Percentiles rank a stretch among this genome's conserved stretches.
These are phyloP conservation scores for Globisporangium solare DNA, from an alignment of 352 stramenopile species.

Conservation along the genomic window DNA sequence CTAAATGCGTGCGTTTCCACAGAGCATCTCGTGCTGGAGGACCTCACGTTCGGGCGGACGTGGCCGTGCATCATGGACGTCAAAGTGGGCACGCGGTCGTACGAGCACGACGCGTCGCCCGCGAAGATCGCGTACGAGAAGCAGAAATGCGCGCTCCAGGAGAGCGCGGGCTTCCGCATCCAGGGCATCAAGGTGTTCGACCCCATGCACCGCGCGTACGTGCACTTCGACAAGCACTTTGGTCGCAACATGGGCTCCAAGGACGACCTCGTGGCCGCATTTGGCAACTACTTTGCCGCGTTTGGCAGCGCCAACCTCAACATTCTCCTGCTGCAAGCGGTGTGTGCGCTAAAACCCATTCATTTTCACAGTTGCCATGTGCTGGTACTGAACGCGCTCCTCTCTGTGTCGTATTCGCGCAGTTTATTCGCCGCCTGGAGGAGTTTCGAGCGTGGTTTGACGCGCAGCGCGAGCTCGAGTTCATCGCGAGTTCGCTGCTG, in stretches of 20 bases:
- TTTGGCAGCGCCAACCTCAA: slow-evolving; percentile 20
- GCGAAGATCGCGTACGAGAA: slow-evolving; percentile 90
- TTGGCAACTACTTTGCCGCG: slow-evolving; percentile 79
- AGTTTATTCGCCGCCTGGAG: slow-evolving; percentile 71
- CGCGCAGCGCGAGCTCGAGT: slow-evolving; percentile 74
- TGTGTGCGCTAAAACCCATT: slow-evolving; percentile 19
- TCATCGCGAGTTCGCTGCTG: slow-evolving; percentile 94
- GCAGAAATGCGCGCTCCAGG: slow-evolving; percentile 92
- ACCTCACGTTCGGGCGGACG: slow-evolving; percentile 79
- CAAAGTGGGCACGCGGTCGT: slow-evolving; percentile 95
- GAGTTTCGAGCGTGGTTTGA: slow-evolving; percentile 72
- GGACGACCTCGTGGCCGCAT: slow-evolving; percentile 55
- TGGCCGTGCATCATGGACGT: slow-evolving; percentile 95
- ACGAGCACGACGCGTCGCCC: slow-evolving; percentile 80
- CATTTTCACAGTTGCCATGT: background rate
- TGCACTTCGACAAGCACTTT: slow-evolving; percentile 87
- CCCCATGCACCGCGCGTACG: slow-evolving; percentile 40
- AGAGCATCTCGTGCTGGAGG: slow-evolving; percentile 88
- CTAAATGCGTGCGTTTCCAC: background rate
- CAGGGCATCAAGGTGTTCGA: slow-evolving; percentile 92
- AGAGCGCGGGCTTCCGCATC: slow-evolving; percentile 90
- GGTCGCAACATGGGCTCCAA: slow-evolving; percentile 54
- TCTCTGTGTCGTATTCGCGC: background rate
- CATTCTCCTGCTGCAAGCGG: slow-evolving; percentile 34
- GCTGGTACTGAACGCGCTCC: background rate